Base-by-base conservation (phyloP, 2,329 filamentous ascomycete genomes). In the Phyllosticta ampelicida region DNA sequence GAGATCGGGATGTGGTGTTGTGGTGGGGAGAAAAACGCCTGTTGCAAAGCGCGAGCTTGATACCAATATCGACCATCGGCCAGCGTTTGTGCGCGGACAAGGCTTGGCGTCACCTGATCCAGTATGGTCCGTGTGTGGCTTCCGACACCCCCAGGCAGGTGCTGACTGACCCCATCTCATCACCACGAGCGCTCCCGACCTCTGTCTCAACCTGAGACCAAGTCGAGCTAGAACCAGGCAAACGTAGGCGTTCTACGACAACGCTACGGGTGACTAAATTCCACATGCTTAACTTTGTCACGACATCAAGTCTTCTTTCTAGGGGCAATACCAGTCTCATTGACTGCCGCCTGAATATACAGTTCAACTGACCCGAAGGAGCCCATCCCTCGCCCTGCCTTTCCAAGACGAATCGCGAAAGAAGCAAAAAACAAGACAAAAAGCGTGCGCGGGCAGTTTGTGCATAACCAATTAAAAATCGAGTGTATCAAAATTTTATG, bases 1-100 rank as follows among this genome's bases (percentile, higher is more conserved):
- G 73, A 74, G 56, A 58, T 58, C 51, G 30, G 20, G 51, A 28
- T 51, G 53, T 51, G 30, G 56, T 54, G 51, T 54, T 19, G 48
- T 58, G 51, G 52, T 50, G 48, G 30, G 30, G 30, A n/a, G n/a
- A n/a, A n/a, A n/a, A n/a, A n/a, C n/a, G n/a, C n/a, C n/a, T n/a
- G n/a, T n/a, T n/a, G n/a, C n/a, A n/a, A n/a, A n/a, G n/a, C n/a
- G n/a, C n/a, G n/a, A n/a, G n/a, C n/a, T n/a, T n/a, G n/a, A n/a
- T n/a, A n/a, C n/a, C n/a, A n/a, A n/a, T n/a, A n/a, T n/a, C n/a
- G 30, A 13, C 11, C 11, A 36, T 36, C 30, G 30, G 11, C 30
- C 6, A 16, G 30, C 30, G 30, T 36, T 36, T 44, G 36, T 16
- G 36, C 36, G 36, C 13, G n/a, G n/a, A 16, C 36, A 16, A 44